Evolutionary conservation across 345 rosid genomes (phyloP), one percentile per base, ranked within the genome.

Genomic region (Linum tenue): DNA sequence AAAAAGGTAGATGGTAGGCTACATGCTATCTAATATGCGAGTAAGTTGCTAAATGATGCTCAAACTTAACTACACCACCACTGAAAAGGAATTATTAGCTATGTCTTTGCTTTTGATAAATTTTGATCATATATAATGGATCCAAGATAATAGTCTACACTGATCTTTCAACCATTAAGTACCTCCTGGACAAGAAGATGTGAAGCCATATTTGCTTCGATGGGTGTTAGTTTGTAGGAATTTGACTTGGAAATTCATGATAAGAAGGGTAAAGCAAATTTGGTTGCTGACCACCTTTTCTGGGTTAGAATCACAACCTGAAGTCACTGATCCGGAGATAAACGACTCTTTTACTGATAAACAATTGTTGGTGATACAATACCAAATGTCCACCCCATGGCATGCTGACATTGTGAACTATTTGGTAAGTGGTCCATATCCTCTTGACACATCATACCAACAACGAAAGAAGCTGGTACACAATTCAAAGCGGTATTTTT

Each of bases 1-100:
- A 43, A 60, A 7, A 60, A 1, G 37, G 22, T 36, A 37, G 3
- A 60, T 37, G 38, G 15, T 5, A 60, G 10, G 12, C 16, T 39
- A 2, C 63, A 39, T 22, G 38, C 42, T 15, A 41, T 63, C 36
- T 41, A 38, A 0, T 61, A 61, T 61, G 5, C 43, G 3, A 40
- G 64, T 36, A n/a, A 37, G 36, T 0, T 17, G 15, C 14, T 61
- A 43, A 61, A 61, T 61, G 64, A 61, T 37, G 64, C 64, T 9
- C 64, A n/a, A 61, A 38, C 15, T 37, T 9, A 61, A 61, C 38
- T 61, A 61, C 39, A 17, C 64, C 16, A 61, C 64, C 2, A 61
- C 64, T 3, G 5, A 61, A 38, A 61, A 36, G 4, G 64, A 61
- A 17, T 40, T 61, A 6, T 2, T 61, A 8, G 64, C 50, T 1